Evolutionary conservation across 805 yeast genomes (phyloP).

Genomic region (Candida pini): DNA sequence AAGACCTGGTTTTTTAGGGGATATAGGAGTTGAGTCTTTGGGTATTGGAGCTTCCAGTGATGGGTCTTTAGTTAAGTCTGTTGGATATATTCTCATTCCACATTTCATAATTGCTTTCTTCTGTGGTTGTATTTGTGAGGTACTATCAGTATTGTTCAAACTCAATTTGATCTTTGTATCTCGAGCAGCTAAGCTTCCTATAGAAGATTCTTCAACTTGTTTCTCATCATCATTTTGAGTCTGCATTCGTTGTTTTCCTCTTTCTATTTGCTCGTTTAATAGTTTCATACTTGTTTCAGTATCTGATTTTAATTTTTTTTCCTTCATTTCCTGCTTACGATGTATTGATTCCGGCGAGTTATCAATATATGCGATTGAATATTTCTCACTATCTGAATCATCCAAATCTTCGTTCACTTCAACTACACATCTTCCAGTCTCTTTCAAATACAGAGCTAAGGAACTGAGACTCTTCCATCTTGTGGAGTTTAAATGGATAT

Average conservation of each 20-base stretch:
- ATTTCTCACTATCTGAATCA: conserved; percentile 30
- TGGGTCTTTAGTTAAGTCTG: conserved; percentile 14
- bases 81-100: conserved; percentile 24
- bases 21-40: no score
- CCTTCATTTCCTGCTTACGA: conserved; percentile 34
- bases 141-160: not conserved
- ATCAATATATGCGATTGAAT: conserved; percentile 46
- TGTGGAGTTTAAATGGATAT: conserved; percentile 89
- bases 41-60: conserved; percentile 3
- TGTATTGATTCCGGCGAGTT: conserved; percentile 42
- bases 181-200: conserved; percentile 6
- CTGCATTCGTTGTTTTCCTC: conserved; percentile 28
- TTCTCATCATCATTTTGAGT: conserved; percentile 1
- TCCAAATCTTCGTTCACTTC: conserved; percentile 32
- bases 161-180: conserved; percentile 16
- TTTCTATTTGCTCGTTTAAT: conserved; percentile 49
- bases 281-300: conserved; percentile 37
- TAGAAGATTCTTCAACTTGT: conserved; percentile 1
- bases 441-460: conserved; percentile 58
- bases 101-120: conserved; percentile 24
- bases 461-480: conserved; percentile 65
- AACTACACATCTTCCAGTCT: conserved; percentile 51
- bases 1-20: conserved; percentile 7
- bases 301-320: conserved; percentile 37
- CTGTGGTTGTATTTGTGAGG: not conserved